These are phyloP conservation scores for Coelastrella sp. DNA, from an alignment of 139 green algal genomes.

Conservation along the genomic window DNA sequence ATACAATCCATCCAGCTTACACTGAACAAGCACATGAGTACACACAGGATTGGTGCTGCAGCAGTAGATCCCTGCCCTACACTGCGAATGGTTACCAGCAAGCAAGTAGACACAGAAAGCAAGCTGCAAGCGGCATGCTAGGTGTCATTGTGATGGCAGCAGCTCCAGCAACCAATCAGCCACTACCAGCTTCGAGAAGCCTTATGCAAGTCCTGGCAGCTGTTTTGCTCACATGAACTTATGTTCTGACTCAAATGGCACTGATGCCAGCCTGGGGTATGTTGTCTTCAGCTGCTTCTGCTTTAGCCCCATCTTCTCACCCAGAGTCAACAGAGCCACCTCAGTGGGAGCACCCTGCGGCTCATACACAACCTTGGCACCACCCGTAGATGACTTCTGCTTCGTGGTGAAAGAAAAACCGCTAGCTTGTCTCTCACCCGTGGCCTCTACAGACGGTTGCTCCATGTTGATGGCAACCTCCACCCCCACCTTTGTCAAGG, in stretches of 20 bases:
- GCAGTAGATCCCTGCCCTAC: no score
- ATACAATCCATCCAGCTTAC: background rate
- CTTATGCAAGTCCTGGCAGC: no score
- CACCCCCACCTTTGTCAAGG: background rate
- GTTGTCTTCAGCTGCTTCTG: constrained; percentile 18
- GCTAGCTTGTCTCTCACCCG: no score
- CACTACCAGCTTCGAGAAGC: no score
- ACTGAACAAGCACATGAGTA: no score
- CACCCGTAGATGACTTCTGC: background rate
- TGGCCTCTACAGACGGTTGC: no score
- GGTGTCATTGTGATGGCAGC: no score
- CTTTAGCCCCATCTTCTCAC: constrained; percentile 47
- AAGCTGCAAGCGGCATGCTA: no score
- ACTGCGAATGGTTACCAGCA: no score
- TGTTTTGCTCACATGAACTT: constrained; percentile 46
- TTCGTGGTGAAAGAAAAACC: background rate
- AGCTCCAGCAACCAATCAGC: no score
- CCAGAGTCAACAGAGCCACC: constrained; percentile 53
- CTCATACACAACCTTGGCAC: background rate
- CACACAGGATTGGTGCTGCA: no score
- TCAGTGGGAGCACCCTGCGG: constrained; percentile 48
- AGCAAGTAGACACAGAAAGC: no score
- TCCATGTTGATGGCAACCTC: constrained; percentile 8
- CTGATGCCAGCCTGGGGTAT: constrained; percentile 36
- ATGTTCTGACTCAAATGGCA: constrained; percentile 59